phyloP scores from a whole-genome alignment of 2,329 filamentous ascomycete genomes.

The Juglanconis oblonga region DNA sequence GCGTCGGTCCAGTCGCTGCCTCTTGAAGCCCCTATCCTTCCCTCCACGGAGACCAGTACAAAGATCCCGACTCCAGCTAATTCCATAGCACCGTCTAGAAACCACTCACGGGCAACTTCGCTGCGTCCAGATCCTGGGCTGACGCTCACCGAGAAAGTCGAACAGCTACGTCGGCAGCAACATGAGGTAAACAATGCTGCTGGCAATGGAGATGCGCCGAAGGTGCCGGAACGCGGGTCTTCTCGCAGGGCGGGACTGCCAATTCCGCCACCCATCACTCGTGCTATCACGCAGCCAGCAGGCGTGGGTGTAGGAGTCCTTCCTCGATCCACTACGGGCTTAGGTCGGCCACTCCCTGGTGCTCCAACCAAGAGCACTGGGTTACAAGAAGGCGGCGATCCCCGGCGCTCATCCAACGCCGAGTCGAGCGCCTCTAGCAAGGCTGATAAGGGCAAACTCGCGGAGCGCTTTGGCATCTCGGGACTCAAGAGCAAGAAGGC shows the following conservation, averaged over 20 bases:
- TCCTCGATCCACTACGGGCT: slow-evolving; percentile 43
- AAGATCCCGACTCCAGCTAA: slow-evolving; percentile 11
- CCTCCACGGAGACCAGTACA: neutral
- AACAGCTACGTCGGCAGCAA: slow-evolving; percentile 51
- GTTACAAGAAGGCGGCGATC: slow-evolving; percentile 26
- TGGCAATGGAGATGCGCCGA: slow-evolving; percentile 15
- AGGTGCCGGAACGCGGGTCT: slow-evolving; percentile 32
- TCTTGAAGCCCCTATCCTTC: neutral
- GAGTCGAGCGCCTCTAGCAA: slow-evolving; percentile 35
- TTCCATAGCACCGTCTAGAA: slow-evolving; percentile 12
- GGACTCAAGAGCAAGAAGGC: slow-evolving; percentile 60
- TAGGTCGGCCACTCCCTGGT: slow-evolving; percentile 37
- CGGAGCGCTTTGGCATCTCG: slow-evolving; percentile 66
- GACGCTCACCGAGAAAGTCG: slow-evolving; percentile 44
- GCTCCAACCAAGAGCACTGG: slow-evolving; percentile 33
- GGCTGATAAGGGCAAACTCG: slow-evolving; percentile 68
- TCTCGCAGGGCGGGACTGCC: slow-evolving; percentile 44
- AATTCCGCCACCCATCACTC: slow-evolving; percentile 51
- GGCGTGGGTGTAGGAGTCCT: slow-evolving; percentile 44
- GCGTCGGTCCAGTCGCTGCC: neutral
- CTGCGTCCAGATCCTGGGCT: slow-evolving; percentile 18
- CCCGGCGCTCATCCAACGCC: slow-evolving; percentile 33
- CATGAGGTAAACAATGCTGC: slow-evolving; percentile 24
- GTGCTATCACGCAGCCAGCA: slow-evolving; percentile 51
- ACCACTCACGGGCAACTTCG: slow-evolving; percentile 14